Conservation (phyloP, 2,329 filamentous ascomycete species). For the Sarocladium oryzae region DNA sequence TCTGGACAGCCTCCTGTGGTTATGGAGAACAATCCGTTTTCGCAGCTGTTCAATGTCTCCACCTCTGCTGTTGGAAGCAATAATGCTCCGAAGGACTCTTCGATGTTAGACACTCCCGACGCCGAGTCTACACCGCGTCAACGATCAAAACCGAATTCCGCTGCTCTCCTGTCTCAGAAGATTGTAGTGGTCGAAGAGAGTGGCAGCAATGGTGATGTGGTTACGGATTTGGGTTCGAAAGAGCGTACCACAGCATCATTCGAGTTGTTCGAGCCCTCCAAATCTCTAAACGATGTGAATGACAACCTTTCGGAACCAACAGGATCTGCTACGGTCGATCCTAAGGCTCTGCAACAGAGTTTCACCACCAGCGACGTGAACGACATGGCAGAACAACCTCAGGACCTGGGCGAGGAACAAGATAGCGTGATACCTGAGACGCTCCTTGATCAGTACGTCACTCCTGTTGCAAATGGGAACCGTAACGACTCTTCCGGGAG, state of each 20-base stretch:
- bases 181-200: neutral
- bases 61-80: neutral
- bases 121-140: neutral
- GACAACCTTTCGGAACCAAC: neutral
- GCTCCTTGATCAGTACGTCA: conserved; percentile 13
- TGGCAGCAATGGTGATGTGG: conserved; percentile 13
- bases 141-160: neutral
- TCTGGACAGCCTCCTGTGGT: neutral
- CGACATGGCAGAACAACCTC: neutral
- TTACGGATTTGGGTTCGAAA: conserved; percentile 30
- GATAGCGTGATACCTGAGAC: conserved; percentile 17
- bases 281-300: neutral
- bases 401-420: neutral
- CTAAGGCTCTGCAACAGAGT: neutral
- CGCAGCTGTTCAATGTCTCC: neutral
- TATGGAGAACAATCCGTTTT: neutral
- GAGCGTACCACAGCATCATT: neutral
- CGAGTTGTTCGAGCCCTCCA: neutral
- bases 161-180: neutral
- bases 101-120: neutral
- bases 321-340: too few species aligned
- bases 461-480: conserved; percentile 13
- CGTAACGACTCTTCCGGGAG: conserved; percentile 14
- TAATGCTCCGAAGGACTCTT: neutral
- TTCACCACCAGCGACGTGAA: neutral